Conservation (phyloP, 345 rosid genomes). For the Kandelia obovata region DNA sequence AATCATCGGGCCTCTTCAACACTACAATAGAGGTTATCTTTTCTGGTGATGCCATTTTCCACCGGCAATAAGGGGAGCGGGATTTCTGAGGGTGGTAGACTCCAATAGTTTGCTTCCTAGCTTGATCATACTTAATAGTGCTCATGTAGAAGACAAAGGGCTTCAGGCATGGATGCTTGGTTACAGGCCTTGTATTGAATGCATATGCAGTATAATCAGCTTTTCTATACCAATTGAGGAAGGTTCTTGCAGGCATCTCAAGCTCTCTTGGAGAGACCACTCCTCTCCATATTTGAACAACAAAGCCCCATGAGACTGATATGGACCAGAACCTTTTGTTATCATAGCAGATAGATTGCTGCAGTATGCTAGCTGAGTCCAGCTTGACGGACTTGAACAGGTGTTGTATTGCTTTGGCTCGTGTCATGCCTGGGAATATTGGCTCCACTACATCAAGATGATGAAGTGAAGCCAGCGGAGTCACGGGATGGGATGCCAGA, state of each 20-base stretch:
- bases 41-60: slow-evolving; percentile 67
- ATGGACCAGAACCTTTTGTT: slow-evolving; percentile 59
- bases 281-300: slow-evolving; percentile 66
- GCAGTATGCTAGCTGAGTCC: slow-evolving; percentile 74
- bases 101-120: slow-evolving; percentile 54
- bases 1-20: slow-evolving; percentile 61
- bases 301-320: slow-evolving; percentile 81
- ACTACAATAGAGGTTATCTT: slow-evolving; percentile 48
- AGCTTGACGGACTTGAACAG: slow-evolving; percentile 49
- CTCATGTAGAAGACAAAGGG: slow-evolving; percentile 67
- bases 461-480: slow-evolving; percentile 71
- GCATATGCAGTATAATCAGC: slow-evolving; percentile 79
- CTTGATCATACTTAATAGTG: slow-evolving; percentile 42
- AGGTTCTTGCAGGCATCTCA: slow-evolving; percentile 81
- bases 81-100: slow-evolving; percentile 39
- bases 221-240: slow-evolving; percentile 68
- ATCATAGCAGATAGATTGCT: slow-evolving; percentile 82
- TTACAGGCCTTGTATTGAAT: slow-evolving; percentile 76
- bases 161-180: slow-evolving; percentile 66
- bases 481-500: slow-evolving; percentile 67
- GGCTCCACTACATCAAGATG: slow-evolving; percentile 81
- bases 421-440: slow-evolving; percentile 53
- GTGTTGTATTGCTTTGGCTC: slow-evolving; percentile 48
- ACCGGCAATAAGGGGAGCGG: slow-evolving; percentile 49
- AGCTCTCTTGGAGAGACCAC: slow-evolving; percentile 81